Evolutionary conservation across 75 land plant genomes (phyloP).

Genomic region (Larix kaempferi): DNA sequence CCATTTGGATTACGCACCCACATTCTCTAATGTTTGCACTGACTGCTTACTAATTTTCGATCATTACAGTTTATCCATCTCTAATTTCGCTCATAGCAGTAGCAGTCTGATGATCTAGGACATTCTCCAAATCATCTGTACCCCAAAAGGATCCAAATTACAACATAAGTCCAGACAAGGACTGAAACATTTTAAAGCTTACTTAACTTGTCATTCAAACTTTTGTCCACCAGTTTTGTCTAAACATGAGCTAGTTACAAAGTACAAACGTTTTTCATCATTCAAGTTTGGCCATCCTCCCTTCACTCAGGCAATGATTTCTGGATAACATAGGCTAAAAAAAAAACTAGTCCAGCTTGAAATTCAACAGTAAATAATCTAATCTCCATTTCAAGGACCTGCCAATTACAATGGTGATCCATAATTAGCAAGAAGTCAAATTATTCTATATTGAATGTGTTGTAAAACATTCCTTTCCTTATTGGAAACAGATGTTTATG

Average conservation of each 20-base stretch:
- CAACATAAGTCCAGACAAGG: neutral
- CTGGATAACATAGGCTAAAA: neutral
- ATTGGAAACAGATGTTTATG: neutral
- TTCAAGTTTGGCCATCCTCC: neutral
- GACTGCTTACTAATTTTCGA: no score
- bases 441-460: neutral
- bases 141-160: no score
- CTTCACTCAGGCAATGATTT: neutral
- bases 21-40: no score
- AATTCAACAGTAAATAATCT: neutral
- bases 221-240: neutral
- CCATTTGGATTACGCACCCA: no score
- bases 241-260: neutral
- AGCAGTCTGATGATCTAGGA: no score
- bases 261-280: neutral
- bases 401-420: neutral
- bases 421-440: neutral
- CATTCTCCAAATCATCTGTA: no score
- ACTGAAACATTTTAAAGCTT: neutral
- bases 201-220: neutral
- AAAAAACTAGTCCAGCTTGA: neutral
- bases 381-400: neutral
- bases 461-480: neutral
- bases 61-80: no score
- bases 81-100: no score